Conservation (phyloP, 805 yeast species). For the Pichia deserticola region DNA sequence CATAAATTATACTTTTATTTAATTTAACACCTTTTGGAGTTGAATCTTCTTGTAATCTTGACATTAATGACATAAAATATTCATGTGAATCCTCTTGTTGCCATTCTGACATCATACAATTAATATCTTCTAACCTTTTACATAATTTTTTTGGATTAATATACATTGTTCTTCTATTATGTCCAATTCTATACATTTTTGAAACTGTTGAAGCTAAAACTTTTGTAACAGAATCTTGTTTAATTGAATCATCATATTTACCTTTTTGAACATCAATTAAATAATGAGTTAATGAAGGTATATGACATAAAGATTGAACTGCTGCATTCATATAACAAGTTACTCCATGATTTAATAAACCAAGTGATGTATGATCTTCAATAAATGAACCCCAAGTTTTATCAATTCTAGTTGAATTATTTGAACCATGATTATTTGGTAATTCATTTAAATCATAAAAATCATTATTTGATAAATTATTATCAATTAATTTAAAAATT, state of each 20-base stretch:
- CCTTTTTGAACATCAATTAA: slow-evolving; percentile 56
- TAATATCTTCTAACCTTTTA: slow-evolving; percentile 68
- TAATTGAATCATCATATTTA: slow-evolving; percentile 39
- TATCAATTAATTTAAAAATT: slow-evolving; percentile 15
- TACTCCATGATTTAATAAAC: slow-evolving; percentile 85
- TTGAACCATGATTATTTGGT: slow-evolving; percentile 56
- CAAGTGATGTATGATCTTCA: slow-evolving; percentile 50
- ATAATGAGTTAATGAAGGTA: slow-evolving; percentile 86
- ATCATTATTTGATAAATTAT: slow-evolving; percentile 24
- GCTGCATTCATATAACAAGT: slow-evolving; percentile 97
- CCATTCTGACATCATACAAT: slow-evolving; percentile 96
- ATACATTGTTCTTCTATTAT: slow-evolving; percentile 34
- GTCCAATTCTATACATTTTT: slow-evolving; percentile 61
- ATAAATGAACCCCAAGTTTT: slow-evolving; percentile 66
- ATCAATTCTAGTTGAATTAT: slow-evolving; percentile 46
- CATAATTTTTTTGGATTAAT: slow-evolving; percentile 74
- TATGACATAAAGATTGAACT: slow-evolving; percentile 81
- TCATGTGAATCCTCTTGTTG: slow-evolving; percentile 98
- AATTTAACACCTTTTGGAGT: slow-evolving; percentile 86
- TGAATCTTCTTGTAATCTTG: slow-evolving; percentile 83
- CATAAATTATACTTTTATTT: slow-evolving; percentile 76
- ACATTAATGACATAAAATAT: slow-evolving; percentile 86
- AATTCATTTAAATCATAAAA: slow-evolving; percentile 57
- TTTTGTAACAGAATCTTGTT: slow-evolving; percentile 53
- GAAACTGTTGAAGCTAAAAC: slow-evolving; percentile 60